Percentiles rank a stretch among this genome's conserved stretches.
phyloP scores from a whole-genome alignment of 495 filamentous ascomycete species.

The Aspergillus incahuasiensis region DNA sequence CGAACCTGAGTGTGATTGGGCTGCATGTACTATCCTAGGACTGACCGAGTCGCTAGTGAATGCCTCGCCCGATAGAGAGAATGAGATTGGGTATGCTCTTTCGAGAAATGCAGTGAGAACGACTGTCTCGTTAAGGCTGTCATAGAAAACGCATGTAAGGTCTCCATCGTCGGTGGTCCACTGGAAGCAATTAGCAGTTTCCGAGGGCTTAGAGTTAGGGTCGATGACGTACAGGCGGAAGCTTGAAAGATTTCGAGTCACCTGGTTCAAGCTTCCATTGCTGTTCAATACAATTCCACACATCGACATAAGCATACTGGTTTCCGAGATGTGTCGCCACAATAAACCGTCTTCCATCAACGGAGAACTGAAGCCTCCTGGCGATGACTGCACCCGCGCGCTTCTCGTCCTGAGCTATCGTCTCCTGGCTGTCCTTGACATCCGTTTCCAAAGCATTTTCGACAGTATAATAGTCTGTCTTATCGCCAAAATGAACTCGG shows the following conservation, averaged over 20 bases:
- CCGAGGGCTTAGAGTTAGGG: background rate
- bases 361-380: conserved; percentile 22
- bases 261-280: conserved; percentile 17
- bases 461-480: conserved; percentile 3
- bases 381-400: conserved; percentile 13
- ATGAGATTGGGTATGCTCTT: conserved; percentile 21
- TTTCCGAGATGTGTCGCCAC: conserved; percentile 21
- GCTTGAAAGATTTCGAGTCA: conserved; percentile 18
- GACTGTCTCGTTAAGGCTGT: conserved; percentile 18
- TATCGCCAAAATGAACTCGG: conserved; percentile 13
- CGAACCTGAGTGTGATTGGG: conserved; percentile 22
- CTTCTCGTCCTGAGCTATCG: background rate
- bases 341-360: conserved; percentile 19
- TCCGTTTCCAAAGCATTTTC: background rate
- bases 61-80: conserved; percentile 12
- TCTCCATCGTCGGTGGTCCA: conserved; percentile 20
- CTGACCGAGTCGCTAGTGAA: conserved; percentile 11
- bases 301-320: conserved; percentile 20
- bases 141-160: conserved; percentile 23
- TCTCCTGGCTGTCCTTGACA: background rate
- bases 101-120: conserved; percentile 22
- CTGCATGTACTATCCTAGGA: conserved; percentile 20
- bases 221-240: conserved; percentile 18
- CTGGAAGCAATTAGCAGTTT: conserved; percentile 13
- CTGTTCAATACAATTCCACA: conserved; percentile 21